These are phyloP conservation scores for Zelopaecilomyces penicillatus DNA, from an alignment of 2,329 filamentous ascomycete genomes.

Conservation along the genomic window DNA sequence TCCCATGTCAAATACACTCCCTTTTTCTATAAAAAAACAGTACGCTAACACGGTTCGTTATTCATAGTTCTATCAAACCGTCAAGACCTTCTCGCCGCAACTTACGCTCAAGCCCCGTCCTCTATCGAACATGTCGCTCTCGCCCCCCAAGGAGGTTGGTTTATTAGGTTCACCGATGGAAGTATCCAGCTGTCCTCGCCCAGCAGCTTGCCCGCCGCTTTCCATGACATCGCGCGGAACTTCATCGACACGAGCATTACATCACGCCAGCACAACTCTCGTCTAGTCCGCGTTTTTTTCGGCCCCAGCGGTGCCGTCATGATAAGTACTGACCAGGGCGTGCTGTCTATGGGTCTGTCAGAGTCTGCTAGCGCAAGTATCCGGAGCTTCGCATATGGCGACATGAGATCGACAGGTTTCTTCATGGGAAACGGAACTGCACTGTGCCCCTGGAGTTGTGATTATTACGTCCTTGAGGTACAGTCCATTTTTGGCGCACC, in stretches of 20 bases:
- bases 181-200: slow-evolving; percentile 9
- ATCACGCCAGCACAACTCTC: slow-evolving; percentile 3
- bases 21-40: too few species aligned
- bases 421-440: slow-evolving; percentile 7
- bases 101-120: not conserved
- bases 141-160: slow-evolving; percentile 7
- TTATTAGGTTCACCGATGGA: slow-evolving; percentile 9
- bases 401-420: slow-evolving; percentile 2
- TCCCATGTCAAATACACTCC: too few species aligned
- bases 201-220: slow-evolving; percentile 5
- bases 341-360: slow-evolving; percentile 1
- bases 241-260: slow-evolving; percentile 2
- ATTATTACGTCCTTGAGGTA: slow-evolving; percentile 8
- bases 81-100: slow-evolving; percentile 6
- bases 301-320: slow-evolving; percentile 5
- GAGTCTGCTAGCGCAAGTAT: not conserved
- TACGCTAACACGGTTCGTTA: too few species aligned
- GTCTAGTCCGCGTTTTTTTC: slow-evolving; percentile 6
- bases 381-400: slow-evolving; percentile 1
- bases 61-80: slow-evolving; percentile 7
- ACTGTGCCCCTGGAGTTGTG: slow-evolving; percentile 6
- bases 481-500: not conserved
- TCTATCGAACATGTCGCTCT: slow-evolving; percentile 8
- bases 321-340: not conserved
- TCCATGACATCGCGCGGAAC: slow-evolving; percentile 1